Percentiles rank a stretch among this genome's conserved stretches.
Evolutionary conservation across 768 basidiomycete species (phyloP).

Genomic region (Leccinum variicolor): DNA sequence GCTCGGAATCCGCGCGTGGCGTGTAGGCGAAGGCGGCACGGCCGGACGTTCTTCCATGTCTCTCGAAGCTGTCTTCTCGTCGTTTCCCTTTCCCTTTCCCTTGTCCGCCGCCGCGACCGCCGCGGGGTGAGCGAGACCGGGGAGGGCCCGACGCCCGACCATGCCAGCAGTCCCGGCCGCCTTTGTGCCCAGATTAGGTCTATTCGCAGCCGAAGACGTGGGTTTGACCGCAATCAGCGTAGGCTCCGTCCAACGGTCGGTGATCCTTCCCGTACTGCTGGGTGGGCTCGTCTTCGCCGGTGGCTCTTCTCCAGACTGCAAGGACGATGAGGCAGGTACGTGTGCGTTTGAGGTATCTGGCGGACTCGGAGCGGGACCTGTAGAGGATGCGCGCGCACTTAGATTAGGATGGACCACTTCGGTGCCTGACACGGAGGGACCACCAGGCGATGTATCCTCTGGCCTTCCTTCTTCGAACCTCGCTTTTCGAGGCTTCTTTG

Average conservation of each 20-base stretch:
- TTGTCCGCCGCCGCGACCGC: slow-evolving; percentile 17
- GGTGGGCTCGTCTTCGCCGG: slow-evolving; percentile 7
- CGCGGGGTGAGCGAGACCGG: slow-evolving; percentile 33
- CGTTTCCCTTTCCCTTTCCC: slow-evolving; percentile 6
- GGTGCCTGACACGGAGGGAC: not conserved
- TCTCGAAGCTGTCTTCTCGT: not conserved
- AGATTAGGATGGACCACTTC: not conserved
- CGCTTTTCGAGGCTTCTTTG: slow-evolving; percentile 61
- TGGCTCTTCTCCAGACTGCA: not conserved
- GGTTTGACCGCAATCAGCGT: slow-evolving; percentile 33
- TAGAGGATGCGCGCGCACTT: not conserved
- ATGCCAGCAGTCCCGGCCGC: slow-evolving; percentile 22
- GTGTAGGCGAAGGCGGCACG: slow-evolving; percentile 34
- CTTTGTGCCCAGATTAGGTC: slow-evolving; percentile 8
- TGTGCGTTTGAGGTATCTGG: not conserved
- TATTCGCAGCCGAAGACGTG: not conserved
- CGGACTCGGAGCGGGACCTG: slow-evolving; percentile 2
- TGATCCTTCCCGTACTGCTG: slow-evolving; percentile 16
- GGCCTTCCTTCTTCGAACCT: slow-evolving; percentile 16
- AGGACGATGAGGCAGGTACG: not conserved
- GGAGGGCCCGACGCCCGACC: slow-evolving; percentile 41
- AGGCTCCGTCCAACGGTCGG: slow-evolving; percentile 33
- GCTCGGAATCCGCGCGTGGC: slow-evolving; percentile 58
- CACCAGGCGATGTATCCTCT: not conserved
- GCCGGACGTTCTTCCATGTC: slow-evolving; percentile 19